Evolutionary conservation across 2,329 filamentous ascomycete species (phyloP).

Genomic region (Alternaria panax): DNA sequence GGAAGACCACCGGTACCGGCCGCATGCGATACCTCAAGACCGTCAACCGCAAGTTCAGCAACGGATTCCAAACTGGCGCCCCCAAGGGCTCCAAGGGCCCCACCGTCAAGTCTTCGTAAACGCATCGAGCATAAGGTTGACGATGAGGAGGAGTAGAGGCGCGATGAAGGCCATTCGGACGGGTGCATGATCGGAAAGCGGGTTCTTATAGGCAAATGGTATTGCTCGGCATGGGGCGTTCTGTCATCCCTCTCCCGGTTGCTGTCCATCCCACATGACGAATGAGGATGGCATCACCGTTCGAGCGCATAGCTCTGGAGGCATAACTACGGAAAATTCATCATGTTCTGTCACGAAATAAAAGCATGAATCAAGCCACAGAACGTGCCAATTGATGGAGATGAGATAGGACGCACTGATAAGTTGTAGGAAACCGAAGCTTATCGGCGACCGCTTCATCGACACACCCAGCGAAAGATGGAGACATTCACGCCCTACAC

Average conservation of each 20-base stretch:
- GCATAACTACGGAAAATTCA: constrained; percentile 50
- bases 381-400: constrained; percentile 6
- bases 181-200: constrained; percentile 42
- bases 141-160: constrained; percentile 30
- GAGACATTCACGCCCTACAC: background rate
- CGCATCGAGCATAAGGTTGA: constrained; percentile 18
- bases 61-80: constrained; percentile 92
- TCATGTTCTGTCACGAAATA: constrained; percentile 51
- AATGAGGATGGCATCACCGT: constrained; percentile 40
- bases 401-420: background rate
- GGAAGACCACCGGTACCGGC: constrained; percentile 98
- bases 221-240: constrained; percentile 51
- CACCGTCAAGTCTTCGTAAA: constrained; percentile 37
- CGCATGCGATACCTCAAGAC: constrained; percentile 95
- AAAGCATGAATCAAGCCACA: constrained; percentile 35
- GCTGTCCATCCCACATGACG: constrained; percentile 39
- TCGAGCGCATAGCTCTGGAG: constrained; percentile 43
- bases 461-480: background rate
- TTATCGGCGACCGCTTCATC: background rate
- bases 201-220: constrained; percentile 45
- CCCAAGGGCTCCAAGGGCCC: constrained; percentile 84
- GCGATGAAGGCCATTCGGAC: constrained; percentile 35
- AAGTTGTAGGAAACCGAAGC: background rate
- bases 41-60: constrained; percentile 92
- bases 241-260: constrained; percentile 45